Base-by-base conservation (phyloP, 371 early-diverging fungal species). In the Mucor sp. region DNA sequence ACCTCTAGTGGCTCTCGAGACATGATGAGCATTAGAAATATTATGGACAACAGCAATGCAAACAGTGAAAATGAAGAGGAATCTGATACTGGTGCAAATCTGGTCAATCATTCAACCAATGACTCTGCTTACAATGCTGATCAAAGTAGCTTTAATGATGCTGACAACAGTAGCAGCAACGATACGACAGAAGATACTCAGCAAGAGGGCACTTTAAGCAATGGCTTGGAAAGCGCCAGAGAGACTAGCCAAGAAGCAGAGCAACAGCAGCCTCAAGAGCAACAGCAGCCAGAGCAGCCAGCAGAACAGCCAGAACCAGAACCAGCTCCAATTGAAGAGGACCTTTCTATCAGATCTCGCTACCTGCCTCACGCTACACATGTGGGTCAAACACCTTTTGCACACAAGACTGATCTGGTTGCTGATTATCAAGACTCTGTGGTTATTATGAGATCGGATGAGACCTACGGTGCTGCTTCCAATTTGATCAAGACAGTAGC, bases 401-500 rank as follows among this genome's bases (percentile, higher is more conserved):
- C 32, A 33, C 21, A n/a, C 17, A 61, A 61, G 21, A 61, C 21
- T 21, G 62, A 61, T 5, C 21, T 61, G n/a, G 19, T 48, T 7
- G 62, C 62, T 41, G 62, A 61, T 21, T 61, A 61, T 4, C 62
- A 61, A 48, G 62, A 14, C 5, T 61, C 62, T 1, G 7, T 6
- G 2, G 19, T 61, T 12, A 48, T 61, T 7, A 12, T 33, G 17
- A 33, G 21, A 5, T 61, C 62, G 19, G 33, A 61, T 32, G 44
- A 61, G 5, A 12, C 28, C 3, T 61, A 19, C 33, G 62, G 62
- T 19, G 15, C 62, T 33, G 47, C 62, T 5, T 21, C 17, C n/a
- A 61, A 61, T 23, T 32, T 61, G 21, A 32, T 61, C 30, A 61
- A 48, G 32, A 61, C 62, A 2, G 21, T 30, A 3, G 62, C 32